These are phyloP conservation scores for Cryphonectria naterciae DNA, from an alignment of 2,329 filamentous ascomycete genomes.

Conservation along the genomic window DNA sequence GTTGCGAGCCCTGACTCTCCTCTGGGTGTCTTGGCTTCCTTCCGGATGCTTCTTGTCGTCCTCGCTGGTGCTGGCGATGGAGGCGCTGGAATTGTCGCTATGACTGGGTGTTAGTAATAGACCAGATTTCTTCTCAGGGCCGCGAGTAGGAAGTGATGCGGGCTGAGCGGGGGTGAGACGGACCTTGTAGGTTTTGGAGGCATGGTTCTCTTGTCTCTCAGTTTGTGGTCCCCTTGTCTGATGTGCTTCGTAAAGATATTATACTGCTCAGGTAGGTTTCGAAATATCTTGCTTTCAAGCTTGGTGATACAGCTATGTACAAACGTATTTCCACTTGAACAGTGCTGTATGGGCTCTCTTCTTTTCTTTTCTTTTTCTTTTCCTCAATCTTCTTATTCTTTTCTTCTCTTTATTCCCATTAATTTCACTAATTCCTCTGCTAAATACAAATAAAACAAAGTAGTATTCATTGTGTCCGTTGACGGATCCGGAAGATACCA, in stretches of 20 bases:
- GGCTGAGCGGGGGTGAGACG: not conserved
- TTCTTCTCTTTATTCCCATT: not conserved
- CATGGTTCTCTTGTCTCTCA: not conserved
- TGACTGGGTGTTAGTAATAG: not conserved
- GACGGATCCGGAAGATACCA: conserved; percentile 15
- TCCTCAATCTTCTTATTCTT: not conserved
- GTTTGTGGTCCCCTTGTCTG: not conserved
- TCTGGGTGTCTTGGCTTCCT: not conserved
- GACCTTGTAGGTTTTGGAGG: not conserved
- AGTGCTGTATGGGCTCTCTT: not conserved
- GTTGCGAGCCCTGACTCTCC: not conserved
- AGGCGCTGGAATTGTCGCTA: not conserved
- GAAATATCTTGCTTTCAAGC: not conserved
- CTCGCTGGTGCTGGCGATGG: not conserved
- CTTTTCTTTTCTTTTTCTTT: not conserved
- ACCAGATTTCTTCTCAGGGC: not conserved
- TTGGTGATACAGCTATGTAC: not conserved
- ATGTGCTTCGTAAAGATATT: not conserved
- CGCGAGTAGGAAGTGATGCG: too few species aligned
- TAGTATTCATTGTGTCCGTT: not conserved
- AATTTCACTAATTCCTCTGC: not conserved
- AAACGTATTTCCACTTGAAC: not conserved
- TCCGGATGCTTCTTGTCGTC: not conserved
- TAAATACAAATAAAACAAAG: not conserved
- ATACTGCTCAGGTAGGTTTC: not conserved